Evolutionary conservation across 2,329 filamentous ascomycete genomes (phyloP), one percentile per base, ranked within the genome.

Genomic region (Aspergillus pseudoviridinutans): DNA sequence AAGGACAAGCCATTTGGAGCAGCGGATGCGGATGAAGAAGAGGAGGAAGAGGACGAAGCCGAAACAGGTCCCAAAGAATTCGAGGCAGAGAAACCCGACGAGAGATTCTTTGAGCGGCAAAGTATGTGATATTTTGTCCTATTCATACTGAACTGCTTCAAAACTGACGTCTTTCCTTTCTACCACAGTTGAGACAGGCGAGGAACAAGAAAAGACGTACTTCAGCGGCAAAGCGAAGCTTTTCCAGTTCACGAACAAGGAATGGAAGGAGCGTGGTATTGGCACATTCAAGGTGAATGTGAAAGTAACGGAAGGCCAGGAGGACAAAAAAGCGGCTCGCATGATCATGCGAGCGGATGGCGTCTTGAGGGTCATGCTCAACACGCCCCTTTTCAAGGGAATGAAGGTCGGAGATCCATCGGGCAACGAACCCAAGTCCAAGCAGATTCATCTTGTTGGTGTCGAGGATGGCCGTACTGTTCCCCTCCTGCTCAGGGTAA

Each of bases 331-430:
- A 49, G 79, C 78, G 59, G 83, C 88, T 25, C 88, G 93, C 46
- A 84, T 97, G 63, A 84, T 97, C 60, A 92, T 97, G 86, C 88
- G 93, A 20, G 91, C 95, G 64, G 92, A 97, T 68, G 91, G 92
- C 59, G 94, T 91, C 1, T 87, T 92, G 67, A 85, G 91, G 24
- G 86, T 97, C 54, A 87, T 96, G 60, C 80, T 97, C 52, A 97
- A 97, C 76, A 91, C 89, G 1, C 85, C 87, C 1, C 82, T 97
- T 58, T 84, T 91, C 58, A 88, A 90, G 57, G 84, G 87, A 4
- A 89, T 95, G 83, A 85, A 86, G 49, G 91, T 95, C 68, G 87
- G 91, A 59, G 85, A 92, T 61, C 69, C 76, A 4, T 71, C 75
- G 44, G 84, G 84, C 51, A 76, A 77, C 53, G 89, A 88, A 66